Evolutionary conservation across 1,284 basidiomycete species (phyloP), one percentile per base, ranked within the genome.

Genomic region (Boletus hoseneyae): DNA sequence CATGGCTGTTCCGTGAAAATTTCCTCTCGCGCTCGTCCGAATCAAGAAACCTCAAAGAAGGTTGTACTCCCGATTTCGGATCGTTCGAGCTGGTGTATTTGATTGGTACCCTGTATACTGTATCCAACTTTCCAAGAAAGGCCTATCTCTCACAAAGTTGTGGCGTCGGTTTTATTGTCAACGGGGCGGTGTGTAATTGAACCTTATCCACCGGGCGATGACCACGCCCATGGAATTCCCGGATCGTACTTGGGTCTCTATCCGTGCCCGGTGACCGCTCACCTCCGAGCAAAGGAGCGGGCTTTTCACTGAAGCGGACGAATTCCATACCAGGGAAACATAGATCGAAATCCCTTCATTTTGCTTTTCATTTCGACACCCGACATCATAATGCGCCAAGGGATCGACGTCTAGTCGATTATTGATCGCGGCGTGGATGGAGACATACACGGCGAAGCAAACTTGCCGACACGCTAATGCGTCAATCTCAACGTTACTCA

Each of bases 1-100:
- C 44, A 51, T 53, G 51, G 51, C 49, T 50, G 50, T 61, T 25
- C 51, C 36, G 30, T 43, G 49, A 55, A 64, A 56, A 46, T 53
- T 55, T 44, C 38, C 47, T 44, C 39, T 55, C 58, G 49, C 63
- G 63, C 62, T 57, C 46, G 35, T 48, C 65, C 60, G 40, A 69
- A 65, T 69, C 44, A 7, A 67, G 63, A 50, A 65, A 68, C 41
- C 21, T 68, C 50, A 65, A 68, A 68, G 66, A 60, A 43, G 49
- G 37, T 35, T 34, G 11, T 18, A 38, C 34, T 33, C 50, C 61
- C 61, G 54, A 42, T 64, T 52, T 54, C 60, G 55, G 53, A 50
- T 52, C 52, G 41, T 44, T 47, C 47, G 15, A 43, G 44, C 19
- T 36, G 33, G 29, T 23, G 7, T n/a, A 54, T 41, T 34, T 43